Conservation (phyloP, 352 stramenopile genomes). For the Albugo laibachii region DNA sequence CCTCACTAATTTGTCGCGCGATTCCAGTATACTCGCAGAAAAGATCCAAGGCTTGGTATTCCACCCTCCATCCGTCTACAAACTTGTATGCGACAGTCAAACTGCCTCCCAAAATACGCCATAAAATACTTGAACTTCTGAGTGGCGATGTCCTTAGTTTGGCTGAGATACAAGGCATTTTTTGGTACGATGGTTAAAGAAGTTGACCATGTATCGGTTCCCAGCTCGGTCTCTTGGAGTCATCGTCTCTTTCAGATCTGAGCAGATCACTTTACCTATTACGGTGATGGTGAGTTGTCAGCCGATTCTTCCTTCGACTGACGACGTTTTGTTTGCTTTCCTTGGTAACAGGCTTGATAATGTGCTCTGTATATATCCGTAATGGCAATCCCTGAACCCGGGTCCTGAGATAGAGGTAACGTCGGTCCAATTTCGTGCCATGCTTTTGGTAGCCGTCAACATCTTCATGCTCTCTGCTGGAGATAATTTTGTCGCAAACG, state of each 20-base stretch:
- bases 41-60: not conserved
- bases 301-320: too few species aligned
- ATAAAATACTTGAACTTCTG: not conserved
- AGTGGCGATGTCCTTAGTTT: not conserved
- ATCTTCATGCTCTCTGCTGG: slow-evolving; percentile 7
- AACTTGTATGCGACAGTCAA: not conserved
- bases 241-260: too few species aligned
- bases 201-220: too few species aligned
- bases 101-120: not conserved
- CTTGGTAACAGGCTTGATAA: too few species aligned
- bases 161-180: too few species aligned
- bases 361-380: too few species aligned
- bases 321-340: too few species aligned
- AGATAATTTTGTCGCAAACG: slow-evolving; percentile 2
- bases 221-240: too few species aligned
- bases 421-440: slow-evolving; percentile 3
- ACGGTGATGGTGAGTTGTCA: too few species aligned
- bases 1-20: not conserved
- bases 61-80: not conserved
- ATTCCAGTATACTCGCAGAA: not conserved
- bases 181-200: too few species aligned
- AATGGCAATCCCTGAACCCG: too few species aligned
- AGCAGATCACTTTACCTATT: too few species aligned
- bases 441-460: slow-evolving; percentile 5
- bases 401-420: slow-evolving; percentile 2